phyloP scores from a whole-genome alignment of 345 rosid genomes.

The Mercurialis annua region DNA sequence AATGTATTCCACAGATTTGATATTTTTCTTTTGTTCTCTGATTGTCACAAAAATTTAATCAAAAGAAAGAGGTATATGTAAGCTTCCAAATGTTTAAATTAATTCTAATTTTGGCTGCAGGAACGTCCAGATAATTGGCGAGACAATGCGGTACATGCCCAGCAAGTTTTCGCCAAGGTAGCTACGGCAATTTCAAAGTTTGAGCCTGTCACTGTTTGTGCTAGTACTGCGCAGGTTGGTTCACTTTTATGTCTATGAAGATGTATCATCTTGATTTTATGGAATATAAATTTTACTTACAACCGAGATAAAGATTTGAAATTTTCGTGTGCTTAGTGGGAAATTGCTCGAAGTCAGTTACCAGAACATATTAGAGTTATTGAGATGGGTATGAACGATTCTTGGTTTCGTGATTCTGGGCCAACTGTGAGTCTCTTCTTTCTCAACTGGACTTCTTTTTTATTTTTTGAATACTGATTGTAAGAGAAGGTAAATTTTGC shows the following conservation, averaged over 20 bases:
- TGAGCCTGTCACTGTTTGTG: constrained; percentile 86
- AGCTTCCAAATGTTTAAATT: not conserved
- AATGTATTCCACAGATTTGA: not conserved
- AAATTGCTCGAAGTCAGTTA: constrained; percentile 65
- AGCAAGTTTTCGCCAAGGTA: constrained; percentile 51
- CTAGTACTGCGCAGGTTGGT: constrained; percentile 76
- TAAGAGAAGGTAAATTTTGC: too few species aligned
- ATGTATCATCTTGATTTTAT: not conserved
- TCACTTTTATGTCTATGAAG: constrained; percentile 12
- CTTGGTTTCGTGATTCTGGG: constrained; percentile 96
- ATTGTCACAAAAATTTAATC: too few species aligned
- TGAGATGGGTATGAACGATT: constrained; percentile 93
- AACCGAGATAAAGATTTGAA: constrained; percentile 1
- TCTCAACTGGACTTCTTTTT: not conserved
- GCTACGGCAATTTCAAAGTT: constrained; percentile 78
- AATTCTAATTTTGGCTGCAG: constrained; percentile 33
- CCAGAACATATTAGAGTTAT: constrained; percentile 72
- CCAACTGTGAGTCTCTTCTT: constrained; percentile 67
- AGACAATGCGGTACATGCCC: constrained; percentile 56
- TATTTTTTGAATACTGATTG: not conserved
- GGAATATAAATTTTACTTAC: constrained; percentile 4
- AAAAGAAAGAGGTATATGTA: too few species aligned
- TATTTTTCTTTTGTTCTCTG: not conserved
- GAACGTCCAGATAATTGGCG: constrained; percentile 97
- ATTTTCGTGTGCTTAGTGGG: constrained; percentile 54